Conservation (phyloP, 139 green algal species). For the Chlamydomonas sphaeroides region DNA sequence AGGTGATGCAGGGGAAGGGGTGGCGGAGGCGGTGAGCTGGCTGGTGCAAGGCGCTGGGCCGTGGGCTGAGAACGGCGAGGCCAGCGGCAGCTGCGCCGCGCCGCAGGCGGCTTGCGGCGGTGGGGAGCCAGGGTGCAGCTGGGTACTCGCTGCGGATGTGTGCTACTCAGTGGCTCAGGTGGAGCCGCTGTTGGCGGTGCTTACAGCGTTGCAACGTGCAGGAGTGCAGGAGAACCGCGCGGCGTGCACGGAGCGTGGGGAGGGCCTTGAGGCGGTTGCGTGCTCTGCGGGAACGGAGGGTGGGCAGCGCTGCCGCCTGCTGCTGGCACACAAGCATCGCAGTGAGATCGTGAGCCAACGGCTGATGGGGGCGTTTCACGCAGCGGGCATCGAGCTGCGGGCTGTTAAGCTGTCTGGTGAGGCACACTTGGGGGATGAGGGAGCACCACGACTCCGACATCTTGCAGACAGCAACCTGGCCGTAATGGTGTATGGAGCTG, state of each 20-base stretch:
- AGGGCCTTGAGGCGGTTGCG: background rate
- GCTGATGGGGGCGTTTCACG: slow-evolving; percentile 17
- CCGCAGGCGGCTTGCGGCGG: too few species aligned
- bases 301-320: background rate
- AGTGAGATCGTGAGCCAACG: background rate
- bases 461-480: too few species aligned
- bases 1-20: background rate
- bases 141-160: slow-evolving; percentile 49
- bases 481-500: too few species aligned
- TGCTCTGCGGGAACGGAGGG: background rate
- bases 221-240: background rate
- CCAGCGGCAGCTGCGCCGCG: background rate
- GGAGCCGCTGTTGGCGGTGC: background rate
- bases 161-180: slow-evolving; percentile 42
- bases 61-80: background rate
- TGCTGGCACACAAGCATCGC: slow-evolving; percentile 53
- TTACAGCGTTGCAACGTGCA: background rate
- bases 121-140: background rate
- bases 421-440: too few species aligned
- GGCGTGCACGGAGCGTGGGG: background rate
- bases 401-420: background rate
- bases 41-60: background rate
- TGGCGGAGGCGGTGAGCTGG: background rate
- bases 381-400: background rate
- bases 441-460: too few species aligned